Conservation (phyloP, 352 stramenopile species). For the Pythium diclinum region DNA sequence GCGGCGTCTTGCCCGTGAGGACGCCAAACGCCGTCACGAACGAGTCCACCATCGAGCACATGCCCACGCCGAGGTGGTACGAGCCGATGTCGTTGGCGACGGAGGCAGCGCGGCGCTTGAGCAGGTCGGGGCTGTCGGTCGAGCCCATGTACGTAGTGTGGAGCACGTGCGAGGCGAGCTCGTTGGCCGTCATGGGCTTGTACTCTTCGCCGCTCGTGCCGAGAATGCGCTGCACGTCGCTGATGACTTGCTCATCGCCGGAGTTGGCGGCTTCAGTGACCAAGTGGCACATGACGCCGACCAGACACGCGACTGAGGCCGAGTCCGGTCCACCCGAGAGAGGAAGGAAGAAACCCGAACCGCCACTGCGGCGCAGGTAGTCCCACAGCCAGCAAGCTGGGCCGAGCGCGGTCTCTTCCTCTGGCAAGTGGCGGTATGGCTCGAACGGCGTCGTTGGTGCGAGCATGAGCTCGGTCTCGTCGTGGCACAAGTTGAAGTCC, state of each 20-base stretch:
- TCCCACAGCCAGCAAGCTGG: conserved; percentile 99
- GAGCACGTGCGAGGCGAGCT: conserved; percentile 91
- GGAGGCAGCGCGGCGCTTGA: conserved; percentile 83
- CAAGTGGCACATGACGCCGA: conserved; percentile 97
- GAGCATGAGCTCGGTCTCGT: conserved; percentile 37
- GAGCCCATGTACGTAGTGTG: conserved; percentile 99
- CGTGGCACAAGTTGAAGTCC: conserved; percentile 74
- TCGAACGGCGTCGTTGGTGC: conserved; percentile 49
- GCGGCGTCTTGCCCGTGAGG: conserved; percentile 88
- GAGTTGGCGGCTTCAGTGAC: conserved; percentile 85
- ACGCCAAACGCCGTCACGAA: conserved; percentile 76
- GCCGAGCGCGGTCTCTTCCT: conserved; percentile 97
- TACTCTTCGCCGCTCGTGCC: conserved; percentile 55
- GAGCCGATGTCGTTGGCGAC: conserved; percentile 92
- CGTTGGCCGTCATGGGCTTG: conserved; percentile 63
- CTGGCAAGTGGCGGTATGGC: conserved; percentile 81
- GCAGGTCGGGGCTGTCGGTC: conserved; percentile 92
- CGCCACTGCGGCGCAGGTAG: conserved; percentile 92
- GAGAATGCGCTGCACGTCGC: conserved; percentile 85
- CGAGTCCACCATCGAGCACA: conserved; percentile 94
- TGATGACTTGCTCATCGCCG: conserved; percentile 73
- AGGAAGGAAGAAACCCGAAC: conserved; percentile 93
- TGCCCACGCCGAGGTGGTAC: conserved; percentile 95
- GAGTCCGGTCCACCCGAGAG: conserved; percentile 97
- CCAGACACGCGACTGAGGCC: conserved; percentile 94